Evolutionary conservation across 2,329 filamentous ascomycete genomes (phyloP), one percentile per base, ranked within the genome.

Genomic region (Thermoascus crustaceus): DNA sequence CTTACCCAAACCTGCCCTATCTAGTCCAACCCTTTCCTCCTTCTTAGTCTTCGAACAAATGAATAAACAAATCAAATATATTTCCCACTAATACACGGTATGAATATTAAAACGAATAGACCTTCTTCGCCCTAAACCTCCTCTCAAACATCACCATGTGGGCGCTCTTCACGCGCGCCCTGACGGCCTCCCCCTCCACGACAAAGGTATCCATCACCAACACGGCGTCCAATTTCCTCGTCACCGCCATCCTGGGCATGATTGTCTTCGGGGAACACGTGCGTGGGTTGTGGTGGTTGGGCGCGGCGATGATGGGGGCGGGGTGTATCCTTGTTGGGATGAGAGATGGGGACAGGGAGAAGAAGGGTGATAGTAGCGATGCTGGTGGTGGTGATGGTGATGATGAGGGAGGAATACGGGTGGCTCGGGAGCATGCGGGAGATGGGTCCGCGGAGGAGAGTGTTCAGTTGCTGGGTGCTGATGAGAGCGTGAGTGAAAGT

Each of bases 121-220:
- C 70, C 45, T 79, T 76, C 59, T 76, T 80, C 52, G 67, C 60
- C 22, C 66, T 79, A 32, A 80, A 80, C 47, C 61, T 80, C 39
- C 49, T 74, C 47, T 78, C 78, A 61, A 80, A 78, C 48, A 67
- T 70, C 18, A 66, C 75, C 17, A 80, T 80, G 76, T 80, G 76
- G 76, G 72, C 72, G 0, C 64, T 80, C 10, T 80, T 79, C 59
- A 80, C 76, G 1, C 68, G 72, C 25, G 76, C 76, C 9, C 58
- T 80, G 10, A 78, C 75, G 0, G 69, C 75, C 11, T 69, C 71
- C 0, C 67, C 69, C 22, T 78, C 73, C 8, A 78, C 76, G 2
- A 75, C 75, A 2, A 74, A 75, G 37, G 76, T 79, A 37, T 73
- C 70, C 34, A 72, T 80, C 41, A 75, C 79, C 37, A 80, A 80